A percentile compares a stretch with the other conserved stretches of the same genome.
Evolutionary conservation across 2,329 filamentous ascomycete species (phyloP).

Genomic region (Claviceps sp.): DNA sequence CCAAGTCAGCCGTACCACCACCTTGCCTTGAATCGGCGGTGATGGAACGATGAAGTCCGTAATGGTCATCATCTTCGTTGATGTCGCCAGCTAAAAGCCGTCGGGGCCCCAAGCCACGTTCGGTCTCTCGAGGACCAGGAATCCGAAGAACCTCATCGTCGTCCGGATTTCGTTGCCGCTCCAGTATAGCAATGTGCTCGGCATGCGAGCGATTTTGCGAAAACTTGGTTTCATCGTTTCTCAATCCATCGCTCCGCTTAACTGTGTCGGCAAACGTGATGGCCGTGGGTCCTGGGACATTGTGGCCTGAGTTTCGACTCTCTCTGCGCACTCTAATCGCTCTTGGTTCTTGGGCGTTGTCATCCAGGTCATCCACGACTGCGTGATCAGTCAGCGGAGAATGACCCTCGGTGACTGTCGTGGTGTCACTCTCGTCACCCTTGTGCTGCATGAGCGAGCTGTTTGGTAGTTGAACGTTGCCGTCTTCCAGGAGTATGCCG

Average conservation of each 20-base stretch:
- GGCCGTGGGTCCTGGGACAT: conserved; percentile 13
- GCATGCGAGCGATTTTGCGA: conserved; percentile 46
- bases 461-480: conserved; percentile 18
- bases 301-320: conserved; percentile 1
- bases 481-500: conserved; percentile 35
- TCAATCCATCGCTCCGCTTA: conserved; percentile 42
- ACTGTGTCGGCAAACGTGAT: conserved; percentile 60
- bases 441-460: conserved; percentile 7
- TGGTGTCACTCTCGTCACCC: conserved; percentile 26
- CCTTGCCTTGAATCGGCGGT: conserved; percentile 16
- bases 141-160: conserved; percentile 69
- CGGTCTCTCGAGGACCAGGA: conserved; percentile 80
- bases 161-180: conserved; percentile 68
- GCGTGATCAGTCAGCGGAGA: conserved; percentile 1
- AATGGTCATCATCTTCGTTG: conserved; percentile 22
- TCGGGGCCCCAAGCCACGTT: conserved; percentile 61
- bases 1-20: conserved; percentile 10
- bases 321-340: neutral
- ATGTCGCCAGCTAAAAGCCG: conserved; percentile 30
- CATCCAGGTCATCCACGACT: conserved; percentile 3
- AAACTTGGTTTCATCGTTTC: conserved; percentile 31
- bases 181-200: conserved; percentile 77
- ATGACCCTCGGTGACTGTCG: conserved; percentile 15
- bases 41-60: conserved; percentile 10
- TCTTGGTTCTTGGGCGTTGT: neutral